Conservation (phyloP, 257 asterid genomes). For the Penstemon barbatus region DNA sequence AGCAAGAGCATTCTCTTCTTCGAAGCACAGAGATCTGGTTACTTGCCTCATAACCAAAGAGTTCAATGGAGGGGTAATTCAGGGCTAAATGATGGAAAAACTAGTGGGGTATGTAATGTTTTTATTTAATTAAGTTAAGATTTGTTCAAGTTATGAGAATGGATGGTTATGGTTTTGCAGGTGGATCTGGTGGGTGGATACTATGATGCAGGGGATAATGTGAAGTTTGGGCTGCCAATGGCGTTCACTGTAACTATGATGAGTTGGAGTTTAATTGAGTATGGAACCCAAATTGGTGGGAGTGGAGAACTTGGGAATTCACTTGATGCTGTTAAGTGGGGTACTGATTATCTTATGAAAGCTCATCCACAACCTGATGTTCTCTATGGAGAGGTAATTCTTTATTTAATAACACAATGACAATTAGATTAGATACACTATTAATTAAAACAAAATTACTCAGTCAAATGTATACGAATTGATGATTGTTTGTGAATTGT, state of each 20-base stretch:
- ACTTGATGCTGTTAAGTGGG: constrained; percentile 77
- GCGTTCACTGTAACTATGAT: constrained; percentile 77
- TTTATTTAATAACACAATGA: too few species aligned
- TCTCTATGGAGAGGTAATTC: constrained; percentile 66
- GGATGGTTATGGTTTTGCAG: constrained; percentile 30
- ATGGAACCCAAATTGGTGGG: constrained; percentile 54
- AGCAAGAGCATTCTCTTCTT: constrained; percentile 63
- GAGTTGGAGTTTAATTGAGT: constrained; percentile 74
- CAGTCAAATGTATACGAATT: too few species aligned
- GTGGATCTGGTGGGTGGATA: constrained; percentile 86
- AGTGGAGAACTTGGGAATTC: constrained; percentile 64
- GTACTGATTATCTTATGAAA: constrained; percentile 79
- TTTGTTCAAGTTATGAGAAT: too few species aligned
- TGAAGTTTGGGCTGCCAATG: constrained; percentile 84
- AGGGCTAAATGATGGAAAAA: constrained; percentile 68
- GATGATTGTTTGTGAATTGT: too few species aligned
- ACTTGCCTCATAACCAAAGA: constrained; percentile 60
- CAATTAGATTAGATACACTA: too few species aligned
- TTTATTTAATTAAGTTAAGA: not conserved
- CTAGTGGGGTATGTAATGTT: constrained; percentile 47
- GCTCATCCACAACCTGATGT: constrained; percentile 76
- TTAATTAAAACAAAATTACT: too few species aligned
- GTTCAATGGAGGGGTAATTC: constrained; percentile 76
- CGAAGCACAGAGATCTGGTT: constrained; percentile 87
- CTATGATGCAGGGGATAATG: constrained; percentile 91